phyloP scores from a whole-genome alignment of 805 yeast species.

The Wickerhamomyces bovis region DNA sequence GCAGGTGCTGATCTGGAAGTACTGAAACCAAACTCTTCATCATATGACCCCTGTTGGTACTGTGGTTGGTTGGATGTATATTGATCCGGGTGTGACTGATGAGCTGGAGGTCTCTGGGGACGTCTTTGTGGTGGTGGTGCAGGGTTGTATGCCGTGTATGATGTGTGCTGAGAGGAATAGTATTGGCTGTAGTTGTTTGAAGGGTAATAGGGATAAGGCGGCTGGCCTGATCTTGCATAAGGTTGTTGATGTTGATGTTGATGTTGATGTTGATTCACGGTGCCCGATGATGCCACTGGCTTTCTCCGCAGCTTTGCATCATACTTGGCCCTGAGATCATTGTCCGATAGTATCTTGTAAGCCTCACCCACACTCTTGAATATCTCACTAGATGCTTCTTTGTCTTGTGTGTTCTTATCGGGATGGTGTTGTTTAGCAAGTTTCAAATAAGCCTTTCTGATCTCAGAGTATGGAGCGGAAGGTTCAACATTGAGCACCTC shows the following conservation, averaged over 20 bases:
- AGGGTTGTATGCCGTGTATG: neutral
- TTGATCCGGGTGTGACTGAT: neutral
- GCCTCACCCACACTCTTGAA: constrained; percentile 31
- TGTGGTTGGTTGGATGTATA: neutral
- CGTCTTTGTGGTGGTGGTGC: neutral
- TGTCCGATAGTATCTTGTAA: constrained; percentile 25
- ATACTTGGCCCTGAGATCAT: constrained; percentile 22
- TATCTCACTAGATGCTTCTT: constrained; percentile 19
- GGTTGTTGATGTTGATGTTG: neutral
- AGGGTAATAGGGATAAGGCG: neutral
- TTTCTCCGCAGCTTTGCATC: constrained; percentile 13
- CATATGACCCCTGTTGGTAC: neutral
- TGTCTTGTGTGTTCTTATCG: constrained; percentile 29
- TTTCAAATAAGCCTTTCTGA: constrained; percentile 34
- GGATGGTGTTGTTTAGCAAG: constrained; percentile 41
- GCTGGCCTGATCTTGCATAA: neutral
- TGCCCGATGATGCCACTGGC: neutral
- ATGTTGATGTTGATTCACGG: neutral
- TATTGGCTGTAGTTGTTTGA: neutral
- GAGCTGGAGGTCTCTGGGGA: neutral
- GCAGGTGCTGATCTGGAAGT: neutral
- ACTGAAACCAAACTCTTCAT: neutral
- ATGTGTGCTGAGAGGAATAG: neutral
- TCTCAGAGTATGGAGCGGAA: constrained; percentile 20
- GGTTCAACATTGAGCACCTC: constrained; percentile 23